Evolutionary conservation across 495 filamentous ascomycete species (phyloP), one percentile per base, ranked within the genome.

Genomic region (Neurospora tetrasperma): DNA sequence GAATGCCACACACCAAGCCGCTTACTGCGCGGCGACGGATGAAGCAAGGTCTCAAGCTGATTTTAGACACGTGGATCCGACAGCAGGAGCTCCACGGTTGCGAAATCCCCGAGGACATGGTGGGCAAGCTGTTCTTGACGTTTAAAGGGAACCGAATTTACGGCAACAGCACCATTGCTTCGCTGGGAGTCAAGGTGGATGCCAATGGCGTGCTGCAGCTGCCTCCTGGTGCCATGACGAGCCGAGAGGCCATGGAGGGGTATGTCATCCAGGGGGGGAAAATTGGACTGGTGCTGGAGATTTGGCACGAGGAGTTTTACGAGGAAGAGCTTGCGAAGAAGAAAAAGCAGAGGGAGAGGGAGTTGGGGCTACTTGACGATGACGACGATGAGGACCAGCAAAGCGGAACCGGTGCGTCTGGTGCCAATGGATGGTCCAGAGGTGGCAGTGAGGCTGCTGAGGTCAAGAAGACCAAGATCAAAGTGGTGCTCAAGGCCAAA

Each of bases 81-180:
- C 54, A 54, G 12, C 71, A 76, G 27, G 43, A 4, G n/a, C 42
- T n/a, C 31, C 20, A 42, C 14, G 16, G 54, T 4, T n/a, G 75
- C 10, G 35, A 54, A 0, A 62, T 77, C 12, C 38, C 70, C n/a
- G 42, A 70, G 1, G 73, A 75, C 3, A 48, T 69, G 0, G 70
- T 46, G n/a, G 79, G 80, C 31, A 78, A 82, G 8, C 82, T 97
- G 10, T 92, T 93, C 75, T 80, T 98, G 18, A 95, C 92, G 3
- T 97, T 93, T 91, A 90, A 89, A 70, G 88, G 89, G 9, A 89
- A 88, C 68, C 88, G 89, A 73, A 78, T 97, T 3, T 96, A 89
- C 75, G 88, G 92, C 72, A 84, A 89, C 41, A 92, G 91, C 35
- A 94, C 90, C 7, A 91, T 92, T 74, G 87, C 84, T 69, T 90